Conservation (phyloP, 495 filamentous ascomycete species). For the Aspergillus conjunctus region DNA sequence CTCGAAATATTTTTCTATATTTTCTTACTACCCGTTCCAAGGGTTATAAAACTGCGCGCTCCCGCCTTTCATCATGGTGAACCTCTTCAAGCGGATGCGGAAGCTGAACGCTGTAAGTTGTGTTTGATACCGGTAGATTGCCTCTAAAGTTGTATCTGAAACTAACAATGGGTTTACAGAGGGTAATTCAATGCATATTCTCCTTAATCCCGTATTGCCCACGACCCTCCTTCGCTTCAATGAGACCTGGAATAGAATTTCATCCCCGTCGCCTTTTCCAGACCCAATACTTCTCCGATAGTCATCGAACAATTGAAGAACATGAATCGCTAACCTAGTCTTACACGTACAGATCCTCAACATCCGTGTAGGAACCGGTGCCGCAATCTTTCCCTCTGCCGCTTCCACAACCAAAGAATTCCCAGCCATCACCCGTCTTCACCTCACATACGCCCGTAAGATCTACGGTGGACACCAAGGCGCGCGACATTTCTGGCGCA, state of each 20-base stretch:
- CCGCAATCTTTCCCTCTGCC: slow-evolving; percentile 69
- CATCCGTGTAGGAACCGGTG: slow-evolving; percentile 76
- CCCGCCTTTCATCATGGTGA: slow-evolving; percentile 63
- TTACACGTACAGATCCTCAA: slow-evolving; percentile 60
- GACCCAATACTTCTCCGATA: not conserved
- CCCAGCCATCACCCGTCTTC: slow-evolving; percentile 70
- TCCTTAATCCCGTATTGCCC: slow-evolving; percentile 6
- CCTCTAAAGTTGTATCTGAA: slow-evolving; percentile 9
- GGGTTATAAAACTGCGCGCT: slow-evolving; percentile 19
- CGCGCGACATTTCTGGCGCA: slow-evolving; percentile 86
- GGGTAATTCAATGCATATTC: slow-evolving; percentile 32
- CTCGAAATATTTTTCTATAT: not conserved
- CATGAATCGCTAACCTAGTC: slow-evolving; percentile 7
- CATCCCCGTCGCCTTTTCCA: not conserved
- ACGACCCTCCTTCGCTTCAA: slow-evolving; percentile 3
- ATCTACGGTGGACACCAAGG: slow-evolving; percentile 67
- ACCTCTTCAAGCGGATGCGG: slow-evolving; percentile 74
- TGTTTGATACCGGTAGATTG: slow-evolving; percentile 7
- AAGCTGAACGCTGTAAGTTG: slow-evolving; percentile 73
- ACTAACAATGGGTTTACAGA: slow-evolving; percentile 24
- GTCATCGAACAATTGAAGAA: not conserved
- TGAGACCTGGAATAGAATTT: not conserved
- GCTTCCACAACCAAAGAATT: slow-evolving; percentile 51
- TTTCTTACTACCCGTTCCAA: not conserved
- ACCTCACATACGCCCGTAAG: slow-evolving; percentile 74